Conservation (phyloP, 257 asterid genomes). For the Przewalskia tangutica region DNA sequence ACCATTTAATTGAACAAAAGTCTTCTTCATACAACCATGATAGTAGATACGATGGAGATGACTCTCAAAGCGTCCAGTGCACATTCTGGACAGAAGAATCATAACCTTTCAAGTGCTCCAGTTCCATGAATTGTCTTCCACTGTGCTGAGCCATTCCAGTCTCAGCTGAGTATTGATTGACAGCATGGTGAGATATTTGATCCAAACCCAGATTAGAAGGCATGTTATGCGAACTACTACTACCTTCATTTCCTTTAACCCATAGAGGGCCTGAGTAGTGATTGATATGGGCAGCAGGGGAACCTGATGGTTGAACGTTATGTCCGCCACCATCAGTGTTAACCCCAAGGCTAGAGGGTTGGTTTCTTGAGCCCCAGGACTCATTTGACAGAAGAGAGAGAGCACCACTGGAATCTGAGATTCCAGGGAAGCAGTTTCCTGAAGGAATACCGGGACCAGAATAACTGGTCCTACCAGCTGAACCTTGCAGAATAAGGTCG, state of each 20-base stretch:
- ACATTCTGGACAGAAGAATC: slow-evolving; percentile 51
- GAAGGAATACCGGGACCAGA: slow-evolving; percentile 32
- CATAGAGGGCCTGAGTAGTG: slow-evolving; percentile 34
- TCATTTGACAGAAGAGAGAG: slow-evolving; percentile 99
- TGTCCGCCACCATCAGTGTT: slow-evolving; percentile 20
- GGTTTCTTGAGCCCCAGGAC: slow-evolving; percentile 62
- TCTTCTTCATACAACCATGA: neutral
- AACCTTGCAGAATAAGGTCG: slow-evolving; percentile 35
- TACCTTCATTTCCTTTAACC: slow-evolving; percentile 36
- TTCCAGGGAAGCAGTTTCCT: slow-evolving; percentile 21
- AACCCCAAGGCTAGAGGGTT: slow-evolving; percentile 35
- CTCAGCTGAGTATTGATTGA: slow-evolving; percentile 32
- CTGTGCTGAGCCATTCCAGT: slow-evolving; percentile 46
- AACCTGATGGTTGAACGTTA: slow-evolving; percentile 33
- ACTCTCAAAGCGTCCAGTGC: slow-evolving; percentile 49
- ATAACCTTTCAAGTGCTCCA: slow-evolving; percentile 44
- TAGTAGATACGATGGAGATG: neutral
- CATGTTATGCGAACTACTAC: slow-evolving; percentile 31
- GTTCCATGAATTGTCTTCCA: slow-evolving; percentile 36
- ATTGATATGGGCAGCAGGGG: slow-evolving; percentile 23
- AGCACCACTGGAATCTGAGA: slow-evolving; percentile 45
- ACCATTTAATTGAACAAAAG: neutral
- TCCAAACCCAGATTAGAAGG: slow-evolving; percentile 45
- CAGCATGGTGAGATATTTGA: slow-evolving; percentile 35
- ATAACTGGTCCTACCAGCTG: slow-evolving; percentile 22